Evolutionary conservation across 768 basidiomycete species (phyloP).

Genomic region (Leccinellum luteum): DNA sequence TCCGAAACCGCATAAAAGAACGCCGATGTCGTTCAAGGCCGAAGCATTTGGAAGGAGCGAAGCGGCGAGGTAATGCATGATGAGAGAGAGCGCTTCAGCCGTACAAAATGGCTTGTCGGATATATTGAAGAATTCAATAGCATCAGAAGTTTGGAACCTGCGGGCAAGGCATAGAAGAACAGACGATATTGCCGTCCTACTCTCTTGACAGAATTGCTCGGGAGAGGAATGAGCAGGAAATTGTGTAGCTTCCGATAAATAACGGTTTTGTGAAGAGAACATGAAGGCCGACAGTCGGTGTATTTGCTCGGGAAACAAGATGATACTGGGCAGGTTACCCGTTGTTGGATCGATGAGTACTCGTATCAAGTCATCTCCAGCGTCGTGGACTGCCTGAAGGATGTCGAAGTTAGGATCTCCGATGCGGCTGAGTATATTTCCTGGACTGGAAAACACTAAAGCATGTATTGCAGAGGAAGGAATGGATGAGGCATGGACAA

Average conservation of each 20-base stretch:
- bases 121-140: slow-evolving; percentile 22
- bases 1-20: slow-evolving; percentile 40
- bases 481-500: slow-evolving; percentile 20
- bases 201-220: slow-evolving; percentile 22
- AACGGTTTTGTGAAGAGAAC: slow-evolving; percentile 35
- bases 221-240: slow-evolving; percentile 26
- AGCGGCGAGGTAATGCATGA: slow-evolving; percentile 49
- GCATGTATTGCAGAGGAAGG: slow-evolving; percentile 20
- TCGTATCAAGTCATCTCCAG: slow-evolving; percentile 33
- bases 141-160: slow-evolving; percentile 36
- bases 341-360: slow-evolving; percentile 35
- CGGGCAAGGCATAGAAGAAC: slow-evolving; percentile 47
- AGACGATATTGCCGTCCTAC: slow-evolving; percentile 36
- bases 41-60: slow-evolving; percentile 44
- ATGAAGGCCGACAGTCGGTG: slow-evolving; percentile 34
- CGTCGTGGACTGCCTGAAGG: slow-evolving; percentile 33
- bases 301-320: slow-evolving; percentile 42
- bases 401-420: slow-evolving; percentile 36
- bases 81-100: slow-evolving; percentile 37
- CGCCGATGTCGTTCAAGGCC: slow-evolving; percentile 50
- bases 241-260: slow-evolving; percentile 29
- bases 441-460: slow-evolving; percentile 18
- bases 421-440: slow-evolving; percentile 25
- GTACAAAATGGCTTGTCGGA: slow-evolving; percentile 30
- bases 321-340: slow-evolving; percentile 40